Percentiles rank a stretch among this genome's conserved stretches.
These are phyloP conservation scores for Candida smagusa DNA, from an alignment of 1,139 yeast genomes.

Conservation along the genomic window DNA sequence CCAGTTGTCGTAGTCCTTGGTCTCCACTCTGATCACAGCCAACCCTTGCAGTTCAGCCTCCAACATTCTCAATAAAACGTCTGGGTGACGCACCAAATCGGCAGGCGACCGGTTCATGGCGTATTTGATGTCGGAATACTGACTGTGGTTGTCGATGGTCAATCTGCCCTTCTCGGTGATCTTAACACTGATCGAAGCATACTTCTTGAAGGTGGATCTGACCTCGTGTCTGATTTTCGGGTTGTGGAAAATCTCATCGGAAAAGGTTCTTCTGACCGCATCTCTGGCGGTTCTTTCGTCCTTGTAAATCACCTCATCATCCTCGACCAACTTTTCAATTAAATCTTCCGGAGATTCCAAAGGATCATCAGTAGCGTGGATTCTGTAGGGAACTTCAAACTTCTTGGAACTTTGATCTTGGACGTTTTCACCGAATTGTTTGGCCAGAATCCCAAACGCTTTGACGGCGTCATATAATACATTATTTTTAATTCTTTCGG, in stretches of 20 bases:
- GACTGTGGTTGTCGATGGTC: slow-evolving; percentile 75
- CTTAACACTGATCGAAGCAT: slow-evolving; percentile 69
- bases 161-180: slow-evolving; percentile 86
- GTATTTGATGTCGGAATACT: slow-evolving; percentile 87
- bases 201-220: slow-evolving; percentile 64
- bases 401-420: slow-evolving; percentile 52
- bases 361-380: slow-evolving; percentile 76
- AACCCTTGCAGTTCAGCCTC: slow-evolving; percentile 78
- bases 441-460: slow-evolving; percentile 75
- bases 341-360: slow-evolving; percentile 62
- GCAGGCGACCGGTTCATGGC: slow-evolving; percentile 77
- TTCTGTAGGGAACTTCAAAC: slow-evolving; percentile 51
- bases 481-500: slow-evolving; percentile 72
- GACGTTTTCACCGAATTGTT: slow-evolving; percentile 81
- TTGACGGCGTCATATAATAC: slow-evolving; percentile 65
- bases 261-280: slow-evolving; percentile 71
- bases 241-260: slow-evolving; percentile 79
- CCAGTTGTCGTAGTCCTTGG: slow-evolving; percentile 42
- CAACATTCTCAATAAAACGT: slow-evolving; percentile 79
- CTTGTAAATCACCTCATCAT: slow-evolving; percentile 53
- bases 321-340: slow-evolving; percentile 53
- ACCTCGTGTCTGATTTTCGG: slow-evolving; percentile 77
- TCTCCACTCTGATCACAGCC: slow-evolving; percentile 45
- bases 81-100: slow-evolving; percentile 74
- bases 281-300: slow-evolving; percentile 64